Conservation (phyloP, 345 rosid genomes). For the Cardiospermum halicacabum region DNA sequence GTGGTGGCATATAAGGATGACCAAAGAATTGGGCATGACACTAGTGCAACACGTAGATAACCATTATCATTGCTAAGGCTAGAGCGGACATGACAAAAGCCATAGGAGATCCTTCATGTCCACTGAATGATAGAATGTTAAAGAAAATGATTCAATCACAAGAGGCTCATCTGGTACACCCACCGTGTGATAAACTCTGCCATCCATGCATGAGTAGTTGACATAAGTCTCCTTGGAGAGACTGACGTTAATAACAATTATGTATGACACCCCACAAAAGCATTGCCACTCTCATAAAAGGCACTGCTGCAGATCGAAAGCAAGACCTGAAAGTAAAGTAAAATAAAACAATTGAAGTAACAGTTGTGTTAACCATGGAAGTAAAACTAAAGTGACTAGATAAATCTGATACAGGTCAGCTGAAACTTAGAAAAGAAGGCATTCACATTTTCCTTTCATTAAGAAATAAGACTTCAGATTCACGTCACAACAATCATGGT, state of each 20-base stretch:
- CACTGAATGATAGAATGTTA: constrained; percentile 78
- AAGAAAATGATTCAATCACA: constrained; percentile 70
- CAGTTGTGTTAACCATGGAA: background rate
- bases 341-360: too few relatives aligned
- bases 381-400: background rate
- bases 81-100: constrained; percentile 74
- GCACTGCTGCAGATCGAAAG: background rate
- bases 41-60: constrained; percentile 69
- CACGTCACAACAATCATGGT: background rate
- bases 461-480: background rate
- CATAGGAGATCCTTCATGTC: constrained; percentile 90
- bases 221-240: constrained; percentile 58
- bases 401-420: too few relatives aligned
- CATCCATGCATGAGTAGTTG: constrained; percentile 58
- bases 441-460: too few relatives aligned
- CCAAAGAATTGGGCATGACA: constrained; percentile 52
- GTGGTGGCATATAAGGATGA: too few relatives aligned
- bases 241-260: constrained; percentile 47
- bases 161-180: constrained; percentile 62
- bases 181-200: constrained; percentile 47
- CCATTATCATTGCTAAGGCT: constrained; percentile 76
- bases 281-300: constrained; percentile 25
- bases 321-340: background rate
- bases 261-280: constrained; percentile 75
- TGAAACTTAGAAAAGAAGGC: too few relatives aligned